A percentile compares a stretch with the other conserved stretches of the same genome.
Evolutionary conservation across 768 basidiomycete genomes (phyloP).

Genomic region (Fistulinella prunicolor): DNA sequence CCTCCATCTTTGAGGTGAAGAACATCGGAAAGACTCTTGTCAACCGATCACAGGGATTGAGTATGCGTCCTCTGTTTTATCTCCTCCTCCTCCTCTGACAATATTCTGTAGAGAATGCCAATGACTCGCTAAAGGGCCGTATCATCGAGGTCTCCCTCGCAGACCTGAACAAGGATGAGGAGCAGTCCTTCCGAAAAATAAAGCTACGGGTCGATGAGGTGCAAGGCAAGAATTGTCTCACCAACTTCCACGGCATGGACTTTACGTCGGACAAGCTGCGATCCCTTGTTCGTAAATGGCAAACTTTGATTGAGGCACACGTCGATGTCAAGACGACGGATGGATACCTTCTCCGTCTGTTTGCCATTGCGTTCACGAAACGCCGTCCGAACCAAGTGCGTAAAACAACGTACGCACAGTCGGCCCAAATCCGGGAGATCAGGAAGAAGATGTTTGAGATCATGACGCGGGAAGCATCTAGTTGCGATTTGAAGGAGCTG

Average conservation of each 20-base stretch:
- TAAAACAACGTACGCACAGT: conserved; percentile 98
- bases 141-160: conserved; percentile 94
- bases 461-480: conserved; percentile 92
- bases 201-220: conserved; percentile 96
- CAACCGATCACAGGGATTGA: conserved; percentile 97
- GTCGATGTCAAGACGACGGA: conserved; percentile 99
- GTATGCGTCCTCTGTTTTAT: conserved; percentile 51
- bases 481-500: conserved; percentile 95
- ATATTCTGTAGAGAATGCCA: conserved; percentile 79
- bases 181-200: conserved; percentile 99
- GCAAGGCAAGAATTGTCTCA: conserved; percentile 98
- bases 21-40: conserved; percentile 98
- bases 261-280: conserved; percentile 99
- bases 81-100: conserved; percentile 7
- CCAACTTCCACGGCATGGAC: conserved; percentile 99
- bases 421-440: conserved; percentile 94
- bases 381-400: conserved; percentile 93
- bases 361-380: conserved; percentile 99
- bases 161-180: conserved; percentile 99
- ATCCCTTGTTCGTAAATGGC: conserved; percentile 99
- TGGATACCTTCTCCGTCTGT: conserved; percentile 98
- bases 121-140: conserved; percentile 96
- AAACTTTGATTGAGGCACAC: conserved; percentile 97
- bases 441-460: conserved; percentile 99
- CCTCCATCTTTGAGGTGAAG: conserved; percentile 93